These are phyloP conservation scores for Microstroma glucosiphilum DNA, from an alignment of 1,284 basidiomycete species.

Conservation along the genomic window DNA sequence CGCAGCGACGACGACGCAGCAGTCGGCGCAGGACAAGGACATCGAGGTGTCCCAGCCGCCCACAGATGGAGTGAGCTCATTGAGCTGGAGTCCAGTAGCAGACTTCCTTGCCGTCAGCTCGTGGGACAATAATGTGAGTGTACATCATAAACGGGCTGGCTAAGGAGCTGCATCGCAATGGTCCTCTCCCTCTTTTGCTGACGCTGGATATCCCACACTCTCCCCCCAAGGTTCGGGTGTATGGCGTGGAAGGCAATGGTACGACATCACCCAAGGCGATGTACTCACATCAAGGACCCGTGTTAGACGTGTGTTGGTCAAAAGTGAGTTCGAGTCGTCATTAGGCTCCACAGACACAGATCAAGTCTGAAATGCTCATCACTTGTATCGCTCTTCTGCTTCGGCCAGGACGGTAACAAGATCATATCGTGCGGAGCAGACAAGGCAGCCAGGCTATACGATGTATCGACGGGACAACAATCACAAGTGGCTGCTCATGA, in stretches of 20 bases:
- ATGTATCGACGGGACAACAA: slow-evolving; percentile 63
- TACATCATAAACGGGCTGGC: no score
- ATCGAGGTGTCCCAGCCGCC: slow-evolving; percentile 61
- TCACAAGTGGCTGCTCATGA: slow-evolving; percentile 74
- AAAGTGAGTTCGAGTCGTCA: slow-evolving; percentile 52
- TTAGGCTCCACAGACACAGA: no score
- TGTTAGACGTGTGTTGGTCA: slow-evolving; percentile 75
- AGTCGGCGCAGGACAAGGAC: slow-evolving; percentile 53
- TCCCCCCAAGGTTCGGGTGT: slow-evolving; percentile 55
- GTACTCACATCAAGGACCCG: slow-evolving; percentile 75
- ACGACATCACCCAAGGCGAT: slow-evolving; percentile 69
- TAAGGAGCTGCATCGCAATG: no score
- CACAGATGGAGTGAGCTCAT: slow-evolving; percentile 47
- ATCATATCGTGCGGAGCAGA: slow-evolving; percentile 80
- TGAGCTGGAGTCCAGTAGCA: slow-evolving; percentile 51
- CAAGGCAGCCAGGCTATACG: slow-evolving; percentile 74
- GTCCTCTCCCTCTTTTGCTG: no score
- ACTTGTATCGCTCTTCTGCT: slow-evolving; percentile 36
- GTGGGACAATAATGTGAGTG: slow-evolving; percentile 52
- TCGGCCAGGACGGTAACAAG: slow-evolving; percentile 62
- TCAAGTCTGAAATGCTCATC: background rate
- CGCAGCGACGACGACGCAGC: background rate
- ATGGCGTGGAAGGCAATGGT: slow-evolving; percentile 56
- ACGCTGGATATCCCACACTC: background rate
- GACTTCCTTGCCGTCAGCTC: slow-evolving; percentile 52